Evolutionary conservation across 139 green algal genomes (phyloP).

Genomic region (Chlamydomonas schloesseri): DNA sequence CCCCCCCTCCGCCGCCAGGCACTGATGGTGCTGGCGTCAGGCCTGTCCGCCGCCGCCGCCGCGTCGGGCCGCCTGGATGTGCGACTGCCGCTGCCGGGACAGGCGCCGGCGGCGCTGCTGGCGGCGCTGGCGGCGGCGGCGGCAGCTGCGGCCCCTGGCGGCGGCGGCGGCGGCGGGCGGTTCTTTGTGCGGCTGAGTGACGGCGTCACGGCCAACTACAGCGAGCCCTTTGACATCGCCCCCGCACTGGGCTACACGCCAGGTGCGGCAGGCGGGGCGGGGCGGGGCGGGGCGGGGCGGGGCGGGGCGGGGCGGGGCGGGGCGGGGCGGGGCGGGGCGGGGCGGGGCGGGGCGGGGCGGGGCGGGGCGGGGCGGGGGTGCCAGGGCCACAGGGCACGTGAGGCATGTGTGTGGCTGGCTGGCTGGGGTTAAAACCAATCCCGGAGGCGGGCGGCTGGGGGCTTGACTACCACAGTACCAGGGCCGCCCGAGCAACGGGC

Average conservation of each 20-base stretch:
- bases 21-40: background rate
- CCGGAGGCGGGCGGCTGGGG: no score
- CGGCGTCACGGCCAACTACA: slow-evolving; percentile 33
- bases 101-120: background rate
- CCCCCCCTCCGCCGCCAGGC: no score
- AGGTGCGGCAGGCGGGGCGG: background rate
- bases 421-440: no score
- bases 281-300: no score
- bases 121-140: background rate
- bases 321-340: no score
- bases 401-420: no score
- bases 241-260: background rate
- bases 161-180: background rate
- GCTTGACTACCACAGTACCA: no score
- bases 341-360: no score
- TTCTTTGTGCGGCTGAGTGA: slow-evolving; percentile 40
- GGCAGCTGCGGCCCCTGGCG: background rate
- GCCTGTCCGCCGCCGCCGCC: background rate
- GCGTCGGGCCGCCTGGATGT: background rate
- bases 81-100: background rate
- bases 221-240: slow-evolving; percentile 29
- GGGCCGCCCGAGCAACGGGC: no score
- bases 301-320: no score
- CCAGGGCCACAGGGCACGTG: no score
- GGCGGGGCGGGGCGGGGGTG: no score